These are phyloP conservation scores for Tetracladium setigerum DNA, from an alignment of 495 filamentous ascomycete species.

Conservation along the genomic window DNA sequence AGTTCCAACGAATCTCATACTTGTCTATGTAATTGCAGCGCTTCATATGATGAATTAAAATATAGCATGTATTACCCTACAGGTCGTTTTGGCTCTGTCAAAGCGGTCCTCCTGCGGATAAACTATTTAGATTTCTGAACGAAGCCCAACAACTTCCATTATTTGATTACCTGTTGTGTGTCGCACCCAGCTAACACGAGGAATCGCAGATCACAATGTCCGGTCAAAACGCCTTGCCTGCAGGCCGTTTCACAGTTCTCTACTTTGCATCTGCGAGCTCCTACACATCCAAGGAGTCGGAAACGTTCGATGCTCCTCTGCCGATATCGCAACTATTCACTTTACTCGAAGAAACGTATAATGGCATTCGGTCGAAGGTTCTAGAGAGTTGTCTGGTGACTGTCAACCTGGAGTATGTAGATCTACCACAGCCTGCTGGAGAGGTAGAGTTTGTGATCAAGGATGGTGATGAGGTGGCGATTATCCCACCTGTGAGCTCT, in stretches of 20 bases:
- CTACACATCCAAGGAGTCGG: conserved; percentile 63
- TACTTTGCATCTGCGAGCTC: conserved; percentile 80
- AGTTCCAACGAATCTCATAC: no score
- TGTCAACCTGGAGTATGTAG: conserved; percentile 81
- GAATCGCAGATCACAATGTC: conserved; percentile 15
- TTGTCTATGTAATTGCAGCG: no score
- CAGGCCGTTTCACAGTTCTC: conserved; percentile 66
- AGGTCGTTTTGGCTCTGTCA: background rate
- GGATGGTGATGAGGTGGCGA: conserved; percentile 81
- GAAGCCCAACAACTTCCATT: conserved; percentile 3
- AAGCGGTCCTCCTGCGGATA: no score
- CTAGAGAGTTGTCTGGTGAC: conserved; percentile 75
- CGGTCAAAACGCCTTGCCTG: conserved; percentile 32
- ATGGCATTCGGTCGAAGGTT: conserved; percentile 68
- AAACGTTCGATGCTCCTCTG: conserved; percentile 67
- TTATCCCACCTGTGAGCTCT: conserved; percentile 96
- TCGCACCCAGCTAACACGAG: background rate
- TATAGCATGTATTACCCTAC: conserved; percentile 72
- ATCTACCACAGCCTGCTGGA: conserved; percentile 43
- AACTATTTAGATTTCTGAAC: conserved; percentile 4
- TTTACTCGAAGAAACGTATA: conserved; percentile 68
- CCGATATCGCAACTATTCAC: conserved; percentile 57
- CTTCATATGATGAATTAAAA: conserved; percentile 29
- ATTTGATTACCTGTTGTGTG: conserved; percentile 1
- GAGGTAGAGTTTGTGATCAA: conserved; percentile 46